phyloP scores from a whole-genome alignment of 768 basidiomycete species.

The Gloeophyllum trabeum region DNA sequence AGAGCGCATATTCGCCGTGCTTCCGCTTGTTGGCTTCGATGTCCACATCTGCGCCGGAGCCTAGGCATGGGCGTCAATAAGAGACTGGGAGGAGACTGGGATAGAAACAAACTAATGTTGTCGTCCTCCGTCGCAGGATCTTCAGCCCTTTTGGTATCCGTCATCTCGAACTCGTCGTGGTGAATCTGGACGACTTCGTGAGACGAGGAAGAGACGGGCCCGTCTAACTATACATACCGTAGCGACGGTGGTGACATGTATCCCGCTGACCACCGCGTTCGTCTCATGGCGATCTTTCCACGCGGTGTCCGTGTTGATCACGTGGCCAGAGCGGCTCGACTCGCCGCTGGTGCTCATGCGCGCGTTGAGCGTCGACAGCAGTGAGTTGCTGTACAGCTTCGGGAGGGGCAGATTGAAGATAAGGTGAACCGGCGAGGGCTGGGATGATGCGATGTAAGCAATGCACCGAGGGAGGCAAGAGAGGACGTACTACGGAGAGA shows the following conservation, averaged over 20 bases:
- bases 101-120: not conserved
- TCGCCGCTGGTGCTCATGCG: not conserved
- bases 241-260: not conserved
- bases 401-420: constrained; percentile 4
- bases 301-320: no score
- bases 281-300: not conserved
- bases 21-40: not conserved
- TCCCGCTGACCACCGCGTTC: not conserved
- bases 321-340: not conserved
- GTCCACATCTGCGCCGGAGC: not conserved
- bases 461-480: no score
- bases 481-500: not conserved
- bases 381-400: constrained; percentile 6
- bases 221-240: no score
- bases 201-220: no score
- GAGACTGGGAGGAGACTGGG: not conserved
- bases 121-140: not conserved
- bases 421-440: not conserved
- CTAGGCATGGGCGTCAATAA: not conserved
- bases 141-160: not conserved
- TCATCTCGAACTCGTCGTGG: not conserved
- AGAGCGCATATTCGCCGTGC: not conserved
- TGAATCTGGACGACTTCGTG: no score
- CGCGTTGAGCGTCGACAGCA: constrained; percentile 3
- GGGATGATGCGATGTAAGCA: not conserved